Evolutionary conservation across 1,284 basidiomycete species (phyloP).

Genomic region (Anthracocystis panici-leucophaei): DNA sequence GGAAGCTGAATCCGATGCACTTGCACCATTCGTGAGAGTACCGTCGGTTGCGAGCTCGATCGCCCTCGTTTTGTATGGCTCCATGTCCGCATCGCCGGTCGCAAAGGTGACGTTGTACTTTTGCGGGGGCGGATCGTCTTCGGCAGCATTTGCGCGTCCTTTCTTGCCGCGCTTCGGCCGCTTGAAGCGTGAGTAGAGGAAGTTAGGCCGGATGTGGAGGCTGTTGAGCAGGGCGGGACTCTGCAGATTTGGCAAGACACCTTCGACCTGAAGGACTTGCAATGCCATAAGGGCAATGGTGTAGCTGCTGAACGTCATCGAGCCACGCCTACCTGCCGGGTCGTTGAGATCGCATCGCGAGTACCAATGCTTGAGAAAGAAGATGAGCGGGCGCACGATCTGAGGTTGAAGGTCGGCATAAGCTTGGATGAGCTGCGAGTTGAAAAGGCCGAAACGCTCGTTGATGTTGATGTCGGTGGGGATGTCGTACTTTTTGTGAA

Average conservation of each 20-base stretch:
- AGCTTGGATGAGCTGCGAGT: slow-evolving; percentile 53
- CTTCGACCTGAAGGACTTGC: slow-evolving; percentile 64
- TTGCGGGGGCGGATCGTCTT: slow-evolving; percentile 11
- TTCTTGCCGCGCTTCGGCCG: slow-evolving; percentile 27
- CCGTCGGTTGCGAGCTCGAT: background rate
- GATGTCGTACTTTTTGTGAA: slow-evolving; percentile 30
- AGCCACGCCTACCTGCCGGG: slow-evolving; percentile 48
- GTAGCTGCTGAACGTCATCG: slow-evolving; percentile 57
- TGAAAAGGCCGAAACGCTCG: slow-evolving; percentile 60
- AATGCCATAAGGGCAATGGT: slow-evolving; percentile 63
- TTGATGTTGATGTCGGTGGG: slow-evolving; percentile 62
- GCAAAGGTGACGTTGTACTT: slow-evolving; percentile 47
- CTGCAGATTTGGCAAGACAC: slow-evolving; percentile 69
- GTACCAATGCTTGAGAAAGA: slow-evolving; percentile 61
- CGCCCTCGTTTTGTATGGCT: slow-evolving; percentile 10
- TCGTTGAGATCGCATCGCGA: slow-evolving; percentile 57
- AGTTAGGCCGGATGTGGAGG: slow-evolving; percentile 25
- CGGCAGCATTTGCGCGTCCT: background rate
- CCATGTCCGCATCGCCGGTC: background rate
- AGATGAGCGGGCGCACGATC: slow-evolving; percentile 56
- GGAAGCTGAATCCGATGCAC: too few relatives aligned
- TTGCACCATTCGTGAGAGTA: background rate
- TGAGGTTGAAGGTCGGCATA: slow-evolving; percentile 56
- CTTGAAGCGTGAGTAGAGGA: slow-evolving; percentile 50
- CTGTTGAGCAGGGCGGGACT: slow-evolving; percentile 51